These are phyloP conservation scores for Pseudohalonectria lignicola DNA, from an alignment of 2,329 filamentous ascomycete species.

Conservation along the genomic window DNA sequence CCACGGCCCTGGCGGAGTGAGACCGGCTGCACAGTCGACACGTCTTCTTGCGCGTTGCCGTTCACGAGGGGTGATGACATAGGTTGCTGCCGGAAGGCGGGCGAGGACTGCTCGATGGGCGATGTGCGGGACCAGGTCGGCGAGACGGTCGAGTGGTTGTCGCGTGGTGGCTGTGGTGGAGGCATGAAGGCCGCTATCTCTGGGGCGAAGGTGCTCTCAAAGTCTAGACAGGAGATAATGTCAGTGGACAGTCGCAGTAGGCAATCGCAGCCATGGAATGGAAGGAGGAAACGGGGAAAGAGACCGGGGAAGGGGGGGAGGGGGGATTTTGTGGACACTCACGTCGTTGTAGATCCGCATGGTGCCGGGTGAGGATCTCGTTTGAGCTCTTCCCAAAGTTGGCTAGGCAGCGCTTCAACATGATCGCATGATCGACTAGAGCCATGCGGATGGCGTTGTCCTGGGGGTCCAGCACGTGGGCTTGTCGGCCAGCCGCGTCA, in stretches of 20 bases:
- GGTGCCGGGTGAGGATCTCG: constrained; percentile 41
- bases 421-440: constrained; percentile 78
- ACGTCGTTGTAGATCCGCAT: constrained; percentile 55
- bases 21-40: constrained; percentile 38
- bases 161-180: constrained; percentile 28
- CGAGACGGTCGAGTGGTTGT: constrained; percentile 26
- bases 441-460: constrained; percentile 76
- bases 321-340: no score
- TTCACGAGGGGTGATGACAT: constrained; percentile 17
- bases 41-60: constrained; percentile 28
- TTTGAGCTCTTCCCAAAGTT: constrained; percentile 55
- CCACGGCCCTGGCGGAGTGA: constrained; percentile 37
- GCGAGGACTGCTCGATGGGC: constrained; percentile 22
- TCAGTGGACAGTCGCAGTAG: no score
- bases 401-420: constrained; percentile 71
- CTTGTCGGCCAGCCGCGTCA: constrained; percentile 15
- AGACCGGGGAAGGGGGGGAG: neutral
- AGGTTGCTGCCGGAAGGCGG: constrained; percentile 17
- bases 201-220: constrained; percentile 50
- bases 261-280: no score
- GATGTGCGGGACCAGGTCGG: constrained; percentile 38
- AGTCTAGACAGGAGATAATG: constrained; percentile 33
- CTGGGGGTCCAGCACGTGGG: constrained; percentile 42
- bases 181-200: constrained; percentile 55
- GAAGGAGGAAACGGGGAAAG: no score